Conservation (phyloP, 1,139 yeast genomes). For the Blastobotrys aristatus region DNA sequence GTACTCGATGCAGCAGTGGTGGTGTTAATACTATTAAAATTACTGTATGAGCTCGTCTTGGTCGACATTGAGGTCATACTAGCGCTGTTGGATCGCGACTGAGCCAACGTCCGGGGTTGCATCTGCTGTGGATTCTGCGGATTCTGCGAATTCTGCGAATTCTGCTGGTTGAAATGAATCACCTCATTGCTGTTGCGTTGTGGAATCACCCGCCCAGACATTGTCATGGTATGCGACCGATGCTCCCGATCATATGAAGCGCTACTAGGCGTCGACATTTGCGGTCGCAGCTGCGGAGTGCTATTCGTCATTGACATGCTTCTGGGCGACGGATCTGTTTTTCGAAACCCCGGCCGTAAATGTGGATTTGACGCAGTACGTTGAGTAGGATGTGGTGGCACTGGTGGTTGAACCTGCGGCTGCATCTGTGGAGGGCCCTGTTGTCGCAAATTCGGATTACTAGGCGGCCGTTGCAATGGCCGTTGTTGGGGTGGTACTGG, state of each 20-base stretch:
- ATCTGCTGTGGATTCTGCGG: background rate
- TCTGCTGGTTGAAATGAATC: slow-evolving; percentile 6
- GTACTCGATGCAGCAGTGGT: background rate
- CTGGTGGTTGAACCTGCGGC: slow-evolving; percentile 5
- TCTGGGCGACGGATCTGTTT: slow-evolving; percentile 13
- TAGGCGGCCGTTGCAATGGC: slow-evolving; percentile 13
- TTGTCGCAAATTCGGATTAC: background rate
- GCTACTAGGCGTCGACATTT: background rate
- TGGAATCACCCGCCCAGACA: slow-evolving; percentile 32
- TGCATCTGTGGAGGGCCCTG: background rate
- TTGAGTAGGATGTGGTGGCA: slow-evolving; percentile 17
- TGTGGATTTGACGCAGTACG: slow-evolving; percentile 17
- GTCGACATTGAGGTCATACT: slow-evolving; percentile 1
- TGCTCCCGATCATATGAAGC: slow-evolving; percentile 21
- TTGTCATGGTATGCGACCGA: slow-evolving; percentile 24
- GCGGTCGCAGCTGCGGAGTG: background rate
- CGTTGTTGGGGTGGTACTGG: slow-evolving; percentile 12
- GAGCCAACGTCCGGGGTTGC: background rate
- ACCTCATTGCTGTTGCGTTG: slow-evolving; percentile 21
- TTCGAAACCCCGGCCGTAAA: background rate
- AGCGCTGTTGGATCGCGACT: slow-evolving; percentile 1
- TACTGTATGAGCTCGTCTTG: background rate
- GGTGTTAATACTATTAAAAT: slow-evolving; percentile 1
- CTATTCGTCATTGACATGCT: slow-evolving; percentile 26
- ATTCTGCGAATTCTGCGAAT: background rate